Evolutionary conservation across 78 protist species (phyloP).

Genomic region (Isochrysis galbana): DNA sequence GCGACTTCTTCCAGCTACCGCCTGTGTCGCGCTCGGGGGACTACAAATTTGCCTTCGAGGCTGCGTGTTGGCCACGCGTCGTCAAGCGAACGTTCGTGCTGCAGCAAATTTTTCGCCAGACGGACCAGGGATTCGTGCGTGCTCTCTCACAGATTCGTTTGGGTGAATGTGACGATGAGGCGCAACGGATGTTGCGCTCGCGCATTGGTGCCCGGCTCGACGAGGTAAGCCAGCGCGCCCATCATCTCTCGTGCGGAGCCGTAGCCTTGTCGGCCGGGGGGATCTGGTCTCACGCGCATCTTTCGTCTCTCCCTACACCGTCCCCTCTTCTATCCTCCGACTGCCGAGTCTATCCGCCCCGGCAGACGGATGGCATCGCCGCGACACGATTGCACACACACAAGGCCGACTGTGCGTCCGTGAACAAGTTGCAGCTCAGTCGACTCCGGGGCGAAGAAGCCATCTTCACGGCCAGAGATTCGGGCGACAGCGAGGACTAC

Average conservation of each 20-base stretch:
- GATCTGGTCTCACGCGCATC: too few relatives aligned
- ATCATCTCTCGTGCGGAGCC: too few relatives aligned
- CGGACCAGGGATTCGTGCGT: neutral
- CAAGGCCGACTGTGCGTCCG: neutral
- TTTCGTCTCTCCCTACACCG: too few relatives aligned
- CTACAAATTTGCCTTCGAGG: constrained; percentile 22
- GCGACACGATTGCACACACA: neutral
- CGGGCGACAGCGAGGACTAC: neutral
- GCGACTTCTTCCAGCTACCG: constrained; percentile 81
- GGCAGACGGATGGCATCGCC: neutral
- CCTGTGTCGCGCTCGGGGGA: neutral
- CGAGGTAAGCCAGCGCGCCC: too few relatives aligned
- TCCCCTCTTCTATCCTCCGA: too few relatives aligned
- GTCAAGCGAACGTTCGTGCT: neutral
- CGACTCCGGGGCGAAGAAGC: neutral
- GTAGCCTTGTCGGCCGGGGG: too few relatives aligned
- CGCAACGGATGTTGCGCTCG: too few relatives aligned
- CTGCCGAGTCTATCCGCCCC: too few relatives aligned
- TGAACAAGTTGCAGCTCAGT: neutral
- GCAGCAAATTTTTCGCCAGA: neutral
- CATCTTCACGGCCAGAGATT: neutral
- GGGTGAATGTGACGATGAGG: too few relatives aligned
- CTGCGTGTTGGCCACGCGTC: neutral
- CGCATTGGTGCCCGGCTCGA: too few relatives aligned
- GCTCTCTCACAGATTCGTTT: too few relatives aligned